Evolutionary conservation across 164 flowering plant species (phyloP).

Genomic region (Magnolia kwangsiensis): DNA sequence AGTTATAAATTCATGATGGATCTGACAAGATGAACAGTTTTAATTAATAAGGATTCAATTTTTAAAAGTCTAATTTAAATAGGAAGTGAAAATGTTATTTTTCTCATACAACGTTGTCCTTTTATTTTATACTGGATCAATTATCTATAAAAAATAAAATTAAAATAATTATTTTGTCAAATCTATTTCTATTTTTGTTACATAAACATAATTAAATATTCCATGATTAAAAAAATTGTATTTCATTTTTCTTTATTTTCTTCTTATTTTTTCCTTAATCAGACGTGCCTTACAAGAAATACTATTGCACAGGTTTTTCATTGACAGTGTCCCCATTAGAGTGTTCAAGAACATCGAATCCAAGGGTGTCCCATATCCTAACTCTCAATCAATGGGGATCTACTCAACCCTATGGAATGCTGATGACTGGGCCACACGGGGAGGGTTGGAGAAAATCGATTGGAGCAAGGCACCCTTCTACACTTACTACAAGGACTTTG

Average conservation of each 20-base stretch:
- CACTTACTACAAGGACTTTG: constrained; percentile 19
- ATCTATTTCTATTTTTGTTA: background rate
- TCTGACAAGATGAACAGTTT: too few relatives aligned
- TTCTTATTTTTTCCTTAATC: too few relatives aligned
- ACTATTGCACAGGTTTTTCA: constrained; percentile 14
- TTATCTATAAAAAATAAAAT: too few relatives aligned
- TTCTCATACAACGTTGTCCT: too few relatives aligned
- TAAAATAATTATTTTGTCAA: background rate
- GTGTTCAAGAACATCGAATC: constrained; percentile 22
- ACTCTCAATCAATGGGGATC: constrained; percentile 20
- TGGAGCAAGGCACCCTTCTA: constrained; percentile 24
- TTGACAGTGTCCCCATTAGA: constrained; percentile 22
- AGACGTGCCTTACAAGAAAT: background rate
- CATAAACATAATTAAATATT: background rate
- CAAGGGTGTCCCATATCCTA: constrained; percentile 16
- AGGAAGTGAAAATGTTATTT: too few relatives aligned
- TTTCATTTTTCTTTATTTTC: too few relatives aligned
- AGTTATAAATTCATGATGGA: too few relatives aligned
- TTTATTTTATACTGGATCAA: too few relatives aligned
- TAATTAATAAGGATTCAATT: too few relatives aligned
- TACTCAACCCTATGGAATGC: constrained; percentile 22
- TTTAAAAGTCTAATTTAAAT: too few relatives aligned
- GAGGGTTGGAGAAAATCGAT: constrained; percentile 25
- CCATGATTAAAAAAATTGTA: too few relatives aligned
- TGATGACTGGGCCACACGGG: constrained; percentile 22